Evolutionary conservation across 1,284 basidiomycete genomes (phyloP).

Genomic region (Cryptococcus wingfieldii): DNA sequence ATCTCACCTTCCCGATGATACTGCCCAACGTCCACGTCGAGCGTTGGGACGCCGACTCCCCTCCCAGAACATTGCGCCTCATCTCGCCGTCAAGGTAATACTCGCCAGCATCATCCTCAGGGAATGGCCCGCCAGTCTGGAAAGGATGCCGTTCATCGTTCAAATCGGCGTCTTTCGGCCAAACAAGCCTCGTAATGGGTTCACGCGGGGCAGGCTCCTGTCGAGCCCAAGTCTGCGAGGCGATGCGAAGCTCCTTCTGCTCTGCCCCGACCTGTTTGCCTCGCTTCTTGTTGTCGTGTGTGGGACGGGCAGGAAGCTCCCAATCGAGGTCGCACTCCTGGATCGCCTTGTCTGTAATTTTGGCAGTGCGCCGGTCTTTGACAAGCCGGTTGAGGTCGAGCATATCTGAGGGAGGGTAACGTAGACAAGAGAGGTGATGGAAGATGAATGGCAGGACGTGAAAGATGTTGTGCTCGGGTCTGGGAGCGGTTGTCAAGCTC

Average conservation of each 20-base stretch:
- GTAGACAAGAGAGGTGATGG: too few relatives aligned
- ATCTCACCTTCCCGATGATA: background rate
- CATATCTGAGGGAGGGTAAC: background rate
- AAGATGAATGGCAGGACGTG: too few relatives aligned
- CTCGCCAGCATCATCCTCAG: background rate
- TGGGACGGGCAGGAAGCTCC: background rate
- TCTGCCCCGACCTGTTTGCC: background rate
- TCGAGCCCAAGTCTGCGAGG: background rate
- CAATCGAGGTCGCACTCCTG: background rate
- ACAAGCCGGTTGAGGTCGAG: background rate
- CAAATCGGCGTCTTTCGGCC: background rate
- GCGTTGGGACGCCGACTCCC: background rate
- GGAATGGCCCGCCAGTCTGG: background rate
- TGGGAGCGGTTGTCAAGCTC: too few relatives aligned
- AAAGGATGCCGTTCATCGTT: background rate
- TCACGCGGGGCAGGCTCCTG: background rate
- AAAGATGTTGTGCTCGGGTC: too few relatives aligned
- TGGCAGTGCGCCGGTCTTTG: background rate
- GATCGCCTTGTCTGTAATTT: background rate
- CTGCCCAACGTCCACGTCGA: background rate
- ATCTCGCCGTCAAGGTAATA: background rate
- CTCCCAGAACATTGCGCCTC: background rate
- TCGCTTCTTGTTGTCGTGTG: background rate
- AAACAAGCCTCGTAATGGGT: background rate
- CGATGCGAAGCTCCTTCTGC: background rate